These are phyloP conservation scores for Septoria linicola DNA, from an alignment of 2,329 filamentous ascomycete species.

Conservation along the genomic window DNA sequence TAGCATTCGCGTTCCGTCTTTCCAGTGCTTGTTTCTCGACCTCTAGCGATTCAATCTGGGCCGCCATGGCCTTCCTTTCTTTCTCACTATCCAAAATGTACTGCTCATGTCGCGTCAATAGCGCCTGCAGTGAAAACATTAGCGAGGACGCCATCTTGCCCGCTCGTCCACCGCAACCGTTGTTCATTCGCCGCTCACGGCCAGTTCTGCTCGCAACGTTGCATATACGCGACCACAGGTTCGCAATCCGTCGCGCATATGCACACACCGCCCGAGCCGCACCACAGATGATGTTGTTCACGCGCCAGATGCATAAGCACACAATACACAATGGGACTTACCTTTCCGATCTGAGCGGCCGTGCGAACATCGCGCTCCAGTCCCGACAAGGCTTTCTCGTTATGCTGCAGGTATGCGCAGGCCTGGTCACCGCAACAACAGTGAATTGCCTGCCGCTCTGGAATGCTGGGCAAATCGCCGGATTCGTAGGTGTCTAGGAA, in stretches of 20 bases:
- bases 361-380: constrained; percentile 85
- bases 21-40: constrained; percentile 68
- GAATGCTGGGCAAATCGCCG: constrained; percentile 21
- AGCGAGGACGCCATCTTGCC: constrained; percentile 52
- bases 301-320: constrained; percentile 8
- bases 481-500: constrained; percentile 11
- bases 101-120: constrained; percentile 87
- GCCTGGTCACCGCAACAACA: constrained; percentile 86
- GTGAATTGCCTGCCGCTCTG: constrained; percentile 15
- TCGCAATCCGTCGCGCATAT: constrained; percentile 7
- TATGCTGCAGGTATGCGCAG: constrained; percentile 79
- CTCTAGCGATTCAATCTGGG: constrained; percentile 74
- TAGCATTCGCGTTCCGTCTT: constrained; percentile 70
- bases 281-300: background rate
- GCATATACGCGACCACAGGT: constrained; percentile 6
- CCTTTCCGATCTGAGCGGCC: constrained; percentile 87
- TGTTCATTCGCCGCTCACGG: constrained; percentile 9
- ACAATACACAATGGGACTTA: constrained; percentile 53
- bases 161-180: constrained; percentile 28
- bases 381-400: constrained; percentile 71
- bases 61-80: constrained; percentile 71
- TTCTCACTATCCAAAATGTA: constrained; percentile 91
- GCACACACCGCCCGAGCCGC: constrained; percentile 8
- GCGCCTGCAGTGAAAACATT: constrained; percentile 75
- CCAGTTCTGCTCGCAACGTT: constrained; percentile 7